These are phyloP conservation scores for Colletotrichum camelliae DNA, from an alignment of 2,329 filamentous ascomycete species.

Conservation along the genomic window DNA sequence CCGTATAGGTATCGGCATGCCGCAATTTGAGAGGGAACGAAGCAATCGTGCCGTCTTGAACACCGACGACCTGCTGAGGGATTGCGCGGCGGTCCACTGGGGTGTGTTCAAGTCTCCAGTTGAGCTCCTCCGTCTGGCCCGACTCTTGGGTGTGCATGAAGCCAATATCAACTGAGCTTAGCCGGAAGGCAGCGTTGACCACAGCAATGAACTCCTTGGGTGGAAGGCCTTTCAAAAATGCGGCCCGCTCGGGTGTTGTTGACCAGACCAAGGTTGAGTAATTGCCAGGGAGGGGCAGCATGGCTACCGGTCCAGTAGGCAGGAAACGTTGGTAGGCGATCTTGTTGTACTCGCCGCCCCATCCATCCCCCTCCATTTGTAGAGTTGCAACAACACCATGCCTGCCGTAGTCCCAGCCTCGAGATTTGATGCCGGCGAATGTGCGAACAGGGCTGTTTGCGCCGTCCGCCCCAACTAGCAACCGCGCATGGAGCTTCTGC, in stretches of 20 bases:
- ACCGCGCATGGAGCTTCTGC: conserved; percentile 74
- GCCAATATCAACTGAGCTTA: conserved; percentile 78
- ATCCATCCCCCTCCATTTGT: conserved; percentile 67
- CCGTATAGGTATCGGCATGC: conserved; percentile 92
- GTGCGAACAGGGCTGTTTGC: conserved; percentile 91
- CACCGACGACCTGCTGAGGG: conserved; percentile 70
- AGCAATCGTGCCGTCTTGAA: conserved; percentile 82
- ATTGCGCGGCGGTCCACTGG: conserved; percentile 55
- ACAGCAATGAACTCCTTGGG: conserved; percentile 79
- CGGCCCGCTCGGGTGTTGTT: conserved; percentile 81
- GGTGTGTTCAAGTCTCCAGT: conserved; percentile 83
- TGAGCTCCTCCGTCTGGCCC: conserved; percentile 74
- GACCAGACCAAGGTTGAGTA: conserved; percentile 93
- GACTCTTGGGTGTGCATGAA: conserved; percentile 75
- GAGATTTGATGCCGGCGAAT: conserved; percentile 84
- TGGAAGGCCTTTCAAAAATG: conserved; percentile 77
- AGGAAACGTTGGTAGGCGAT: conserved; percentile 96
- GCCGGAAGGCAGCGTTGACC: conserved; percentile 92
- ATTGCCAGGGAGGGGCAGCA: conserved; percentile 87
- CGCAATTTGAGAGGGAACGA: conserved; percentile 91
- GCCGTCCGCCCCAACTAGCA: conserved; percentile 92
- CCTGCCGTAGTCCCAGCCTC: conserved; percentile 92
- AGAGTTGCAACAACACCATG: conserved; percentile 93
- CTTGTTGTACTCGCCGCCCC: conserved; percentile 61
- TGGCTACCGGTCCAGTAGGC: conserved; percentile 87